Evolutionary conservation across 2,329 filamentous ascomycete species (phyloP).

Genomic region (Albifimbria verrucaria): DNA sequence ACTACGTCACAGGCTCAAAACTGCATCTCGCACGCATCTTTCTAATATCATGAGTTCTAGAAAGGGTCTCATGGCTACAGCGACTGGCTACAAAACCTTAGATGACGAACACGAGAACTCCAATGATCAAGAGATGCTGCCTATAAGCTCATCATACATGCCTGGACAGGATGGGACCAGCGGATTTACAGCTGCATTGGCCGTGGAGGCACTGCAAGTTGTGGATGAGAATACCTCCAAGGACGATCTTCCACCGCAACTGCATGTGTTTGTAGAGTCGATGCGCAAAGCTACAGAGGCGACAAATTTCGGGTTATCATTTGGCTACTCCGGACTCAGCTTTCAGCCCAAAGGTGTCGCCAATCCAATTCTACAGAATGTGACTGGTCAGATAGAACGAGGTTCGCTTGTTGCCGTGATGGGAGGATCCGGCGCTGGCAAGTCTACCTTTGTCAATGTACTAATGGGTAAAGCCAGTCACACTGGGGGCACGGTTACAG

Average conservation of each 20-base stretch:
- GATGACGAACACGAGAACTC: slow-evolving; percentile 25
- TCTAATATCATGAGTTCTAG: slow-evolving; percentile 18
- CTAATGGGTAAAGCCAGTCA: slow-evolving; percentile 56
- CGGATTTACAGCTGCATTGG: slow-evolving; percentile 35
- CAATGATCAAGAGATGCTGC: slow-evolving; percentile 31
- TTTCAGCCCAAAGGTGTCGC: slow-evolving; percentile 43
- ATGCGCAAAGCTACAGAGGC: slow-evolving; percentile 50
- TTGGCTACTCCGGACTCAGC: slow-evolving; percentile 47
- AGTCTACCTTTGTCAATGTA: slow-evolving; percentile 58
- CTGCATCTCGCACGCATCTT: slow-evolving; percentile 10
- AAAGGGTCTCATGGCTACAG: slow-evolving; percentile 23
- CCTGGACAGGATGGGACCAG: slow-evolving; percentile 18
- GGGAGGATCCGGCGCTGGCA: slow-evolving; percentile 58
- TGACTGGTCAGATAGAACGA: slow-evolving; percentile 51
- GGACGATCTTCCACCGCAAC: slow-evolving; percentile 25
- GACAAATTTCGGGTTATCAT: slow-evolving; percentile 49
- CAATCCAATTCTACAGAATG: slow-evolving; percentile 46
- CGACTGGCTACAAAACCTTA: slow-evolving; percentile 32
- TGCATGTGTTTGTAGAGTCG: slow-evolving; percentile 49
- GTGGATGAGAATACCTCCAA: slow-evolving; percentile 12
- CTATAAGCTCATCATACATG: slow-evolving; percentile 28
- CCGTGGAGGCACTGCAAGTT: slow-evolving; percentile 26
- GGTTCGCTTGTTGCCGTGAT: slow-evolving; percentile 57
- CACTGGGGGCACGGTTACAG: slow-evolving; percentile 47
- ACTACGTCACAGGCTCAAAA: slow-evolving; percentile 14